Conservation (phyloP, 345 rosid genomes). For the Clausena lansium region DNA sequence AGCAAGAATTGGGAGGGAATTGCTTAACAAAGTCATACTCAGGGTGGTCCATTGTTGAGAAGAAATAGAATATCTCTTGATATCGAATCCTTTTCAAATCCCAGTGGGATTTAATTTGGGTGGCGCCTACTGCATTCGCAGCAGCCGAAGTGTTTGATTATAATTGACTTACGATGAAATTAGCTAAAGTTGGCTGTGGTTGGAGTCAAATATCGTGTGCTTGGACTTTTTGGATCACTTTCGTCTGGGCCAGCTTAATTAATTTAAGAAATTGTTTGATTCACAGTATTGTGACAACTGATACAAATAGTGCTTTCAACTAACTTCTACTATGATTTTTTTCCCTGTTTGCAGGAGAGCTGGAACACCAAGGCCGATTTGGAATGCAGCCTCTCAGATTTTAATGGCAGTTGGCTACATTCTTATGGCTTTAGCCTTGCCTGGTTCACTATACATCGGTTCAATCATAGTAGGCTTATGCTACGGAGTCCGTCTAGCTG, state of each 20-base stretch:
- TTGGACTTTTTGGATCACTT: not conserved
- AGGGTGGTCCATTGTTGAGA: too few species aligned
- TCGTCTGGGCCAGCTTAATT: not conserved
- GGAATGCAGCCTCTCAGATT: conserved; percentile 94
- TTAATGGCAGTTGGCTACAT: conserved; percentile 81
- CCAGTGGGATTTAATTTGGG: too few species aligned
- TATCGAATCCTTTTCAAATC: too few species aligned
- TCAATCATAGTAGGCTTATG: conserved; percentile 84
- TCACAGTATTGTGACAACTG: too few species aligned
- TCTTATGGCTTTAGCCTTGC: conserved; percentile 72
- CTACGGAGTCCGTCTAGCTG: conserved; percentile 86
- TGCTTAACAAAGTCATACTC: too few species aligned
- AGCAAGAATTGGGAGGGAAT: too few species aligned
- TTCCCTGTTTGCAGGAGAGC: conserved; percentile 44
- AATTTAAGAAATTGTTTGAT: too few species aligned
- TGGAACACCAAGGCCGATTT: conserved; percentile 87
- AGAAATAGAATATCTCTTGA: too few species aligned
- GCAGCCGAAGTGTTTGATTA: not conserved
- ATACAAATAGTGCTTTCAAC: not conserved
- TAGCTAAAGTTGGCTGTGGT: not conserved
- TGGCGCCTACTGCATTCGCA: not conserved
- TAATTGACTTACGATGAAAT: not conserved
- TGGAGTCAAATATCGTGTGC: not conserved
- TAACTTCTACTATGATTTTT: not conserved
- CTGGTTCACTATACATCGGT: conserved; percentile 80